Conservation (phyloP, 2,329 filamentous ascomycete genomes). For the Microdochium trichocladiopsis region DNA sequence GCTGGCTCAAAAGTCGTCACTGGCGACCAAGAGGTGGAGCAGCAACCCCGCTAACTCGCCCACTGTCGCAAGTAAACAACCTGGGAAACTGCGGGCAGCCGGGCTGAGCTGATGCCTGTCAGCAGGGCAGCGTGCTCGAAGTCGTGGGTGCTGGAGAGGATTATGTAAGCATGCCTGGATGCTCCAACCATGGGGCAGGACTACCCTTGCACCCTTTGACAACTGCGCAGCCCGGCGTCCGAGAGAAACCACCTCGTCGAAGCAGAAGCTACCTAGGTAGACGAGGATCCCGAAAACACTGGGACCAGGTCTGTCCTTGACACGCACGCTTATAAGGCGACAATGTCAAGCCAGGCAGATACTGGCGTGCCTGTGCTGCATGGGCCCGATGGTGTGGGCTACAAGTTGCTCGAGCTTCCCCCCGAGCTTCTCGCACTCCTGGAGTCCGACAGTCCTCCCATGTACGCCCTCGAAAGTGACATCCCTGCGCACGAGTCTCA, state of each 20-base stretch:
- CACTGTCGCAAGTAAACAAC: neutral
- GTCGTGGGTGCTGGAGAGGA: no score
- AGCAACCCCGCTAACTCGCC: neutral
- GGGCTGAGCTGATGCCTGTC: no score
- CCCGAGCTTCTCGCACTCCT: conserved; percentile 49
- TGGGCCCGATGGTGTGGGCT: conserved; percentile 38
- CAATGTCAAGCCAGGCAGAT: conserved; percentile 37
- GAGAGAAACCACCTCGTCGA: no score
- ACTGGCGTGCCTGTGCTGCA: conserved; percentile 44
- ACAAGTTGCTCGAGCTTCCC: conserved; percentile 57
- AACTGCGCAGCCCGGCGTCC: no score
- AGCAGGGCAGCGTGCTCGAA: no score
- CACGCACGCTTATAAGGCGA: no score
- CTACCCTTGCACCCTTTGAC: neutral
- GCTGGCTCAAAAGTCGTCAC: no score
- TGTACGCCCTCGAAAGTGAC: conserved; percentile 28
- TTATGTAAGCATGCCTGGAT: no score
- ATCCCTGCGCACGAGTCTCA: conserved; percentile 1
- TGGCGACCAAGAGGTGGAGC: neutral
- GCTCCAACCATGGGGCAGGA: no score
- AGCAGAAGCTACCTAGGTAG: neutral
- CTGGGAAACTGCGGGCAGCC: neutral
- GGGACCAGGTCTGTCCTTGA: no score
- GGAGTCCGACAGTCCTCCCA: conserved; percentile 43
- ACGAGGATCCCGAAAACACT: no score